phyloP scores from a whole-genome alignment of 225 moss, liverwort and hornwort species.

The Climacium dendroides region DNA sequence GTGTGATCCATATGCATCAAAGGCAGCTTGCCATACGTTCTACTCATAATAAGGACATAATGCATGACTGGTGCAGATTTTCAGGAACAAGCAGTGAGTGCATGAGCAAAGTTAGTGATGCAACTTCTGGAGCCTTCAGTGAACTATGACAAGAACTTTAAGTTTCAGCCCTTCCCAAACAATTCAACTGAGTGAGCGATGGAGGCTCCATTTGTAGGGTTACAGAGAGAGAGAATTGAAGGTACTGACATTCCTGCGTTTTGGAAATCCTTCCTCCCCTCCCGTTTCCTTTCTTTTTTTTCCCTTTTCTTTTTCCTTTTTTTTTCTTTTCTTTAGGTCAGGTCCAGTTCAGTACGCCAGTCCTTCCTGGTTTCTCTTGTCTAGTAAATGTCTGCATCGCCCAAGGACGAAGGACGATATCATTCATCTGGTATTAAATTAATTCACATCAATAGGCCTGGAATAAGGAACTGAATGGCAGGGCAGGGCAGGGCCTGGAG shows the following conservation, averaged over 20 bases:
- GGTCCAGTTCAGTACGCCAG: too few relatives aligned
- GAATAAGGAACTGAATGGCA: not conserved
- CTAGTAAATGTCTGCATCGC: not conserved
- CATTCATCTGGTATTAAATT: not conserved
- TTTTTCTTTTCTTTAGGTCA: too few relatives aligned
- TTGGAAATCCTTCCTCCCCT: too few relatives aligned
- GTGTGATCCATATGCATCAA: not conserved
- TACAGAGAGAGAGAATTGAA: too few relatives aligned
- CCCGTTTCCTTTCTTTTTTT: too few relatives aligned
- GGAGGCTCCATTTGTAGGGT: not conserved
- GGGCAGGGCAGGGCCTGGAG: too few relatives aligned
- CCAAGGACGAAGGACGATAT: not conserved
- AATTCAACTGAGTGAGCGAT: too few relatives aligned
- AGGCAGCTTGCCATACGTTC: not conserved
- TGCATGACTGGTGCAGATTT: too few relatives aligned
- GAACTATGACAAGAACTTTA: too few relatives aligned
- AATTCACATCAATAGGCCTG: not conserved
- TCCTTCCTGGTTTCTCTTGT: not conserved
- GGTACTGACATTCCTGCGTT: too few relatives aligned
- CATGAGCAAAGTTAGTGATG: not conserved
- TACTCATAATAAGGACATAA: too few relatives aligned
- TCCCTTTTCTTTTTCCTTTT: too few relatives aligned
- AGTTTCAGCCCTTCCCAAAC: not conserved
- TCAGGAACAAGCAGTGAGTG: not conserved
- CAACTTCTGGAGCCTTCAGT: not conserved